Evolutionary conservation across 495 filamentous ascomycete genomes (phyloP), one percentile per base, ranked within the genome.

Genomic region (Trichoderma virens): DNA sequence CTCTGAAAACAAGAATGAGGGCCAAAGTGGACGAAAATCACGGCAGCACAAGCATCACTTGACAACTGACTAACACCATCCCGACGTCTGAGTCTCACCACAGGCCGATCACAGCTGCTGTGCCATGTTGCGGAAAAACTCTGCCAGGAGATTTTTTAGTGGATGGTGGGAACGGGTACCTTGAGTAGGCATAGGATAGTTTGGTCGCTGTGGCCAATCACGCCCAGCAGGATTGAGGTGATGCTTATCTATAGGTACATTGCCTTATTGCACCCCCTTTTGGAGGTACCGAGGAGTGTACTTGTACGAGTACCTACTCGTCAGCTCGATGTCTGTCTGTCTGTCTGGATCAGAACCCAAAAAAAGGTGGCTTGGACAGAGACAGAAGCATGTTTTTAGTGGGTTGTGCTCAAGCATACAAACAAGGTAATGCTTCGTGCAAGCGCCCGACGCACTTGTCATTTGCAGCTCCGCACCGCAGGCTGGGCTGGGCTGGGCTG

Each of bases 271-370:
- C 43, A 47, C 43, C 51, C 51, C 25, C 25, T 56, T 56, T 56
- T 56, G 6, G 1, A 20, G 5, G 51, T 28, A n/a, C n/a, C n/a
- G n/a, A n/a, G n/a, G n/a, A n/a, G n/a, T n/a, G n/a, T n/a, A n/a
- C n/a, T n/a, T n/a, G n/a, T n/a, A n/a, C n/a, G n/a, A n/a, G n/a
- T n/a, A n/a, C n/a, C n/a, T n/a, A 20, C 45, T 56, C 51, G 51
- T 56, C 51, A 56, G 51, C 51, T 56, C 25, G 6, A 25, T 51
- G n/a, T 51, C n/a, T 51, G n/a, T n/a, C n/a, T n/a, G n/a, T n/a
- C n/a, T n/a, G n/a, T n/a, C n/a, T n/a, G n/a, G n/a, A n/a, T n/a
- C n/a, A n/a, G n/a, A n/a, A n/a, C n/a, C 45, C 18, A 51, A n/a
- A n/a, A n/a, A n/a, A 51, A 20, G 23, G 43, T 9, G 43, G 43